Evolutionary conservation across 2,329 filamentous ascomycete genomes (phyloP).

Genomic region (Aspergillus brunneoviolaceus): DNA sequence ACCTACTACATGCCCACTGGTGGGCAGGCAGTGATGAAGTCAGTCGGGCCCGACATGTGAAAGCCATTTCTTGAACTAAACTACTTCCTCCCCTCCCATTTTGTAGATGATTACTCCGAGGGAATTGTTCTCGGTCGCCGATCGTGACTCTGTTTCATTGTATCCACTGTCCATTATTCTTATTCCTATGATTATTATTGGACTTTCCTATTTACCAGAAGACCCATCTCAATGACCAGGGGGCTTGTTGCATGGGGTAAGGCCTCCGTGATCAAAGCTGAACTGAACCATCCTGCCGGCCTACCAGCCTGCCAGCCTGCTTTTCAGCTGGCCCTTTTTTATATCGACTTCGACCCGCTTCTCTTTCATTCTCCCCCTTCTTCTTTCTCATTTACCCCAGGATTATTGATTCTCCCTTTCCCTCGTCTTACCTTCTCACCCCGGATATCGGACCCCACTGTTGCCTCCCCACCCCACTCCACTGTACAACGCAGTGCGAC

Average conservation of each 20-base stretch:
- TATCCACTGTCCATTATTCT: not conserved
- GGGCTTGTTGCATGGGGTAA: not conserved
- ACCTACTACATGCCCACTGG: too few species aligned
- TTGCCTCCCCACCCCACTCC: not conserved
- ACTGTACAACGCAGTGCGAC: not conserved
- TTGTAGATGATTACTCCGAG: not conserved
- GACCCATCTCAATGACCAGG: too few species aligned
- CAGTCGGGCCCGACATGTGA: not conserved
- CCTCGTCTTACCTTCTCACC: not conserved
- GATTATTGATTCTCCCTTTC: conserved; percentile 1
- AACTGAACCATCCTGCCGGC: conserved; percentile 4
- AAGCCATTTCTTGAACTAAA: not conserved
- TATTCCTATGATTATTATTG: too few species aligned
- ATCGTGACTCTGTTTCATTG: not conserved
- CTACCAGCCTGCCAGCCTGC: conserved; percentile 8
- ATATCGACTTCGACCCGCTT: conserved; percentile 1
- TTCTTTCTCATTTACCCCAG: conserved; percentile 12
- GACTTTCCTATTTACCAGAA: too few species aligned
- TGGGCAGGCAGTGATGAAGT: not conserved
- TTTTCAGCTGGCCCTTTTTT: conserved; percentile 17
- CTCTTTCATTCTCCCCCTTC: conserved; percentile 5
- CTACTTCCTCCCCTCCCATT: not conserved
- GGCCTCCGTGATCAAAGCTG: not conserved
- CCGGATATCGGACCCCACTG: not conserved
- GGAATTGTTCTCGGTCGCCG: conserved; percentile 4